Evolutionary conservation across 371 early-diverging fungal species (phyloP).

Genomic region (Rhizopus microsporus): DNA sequence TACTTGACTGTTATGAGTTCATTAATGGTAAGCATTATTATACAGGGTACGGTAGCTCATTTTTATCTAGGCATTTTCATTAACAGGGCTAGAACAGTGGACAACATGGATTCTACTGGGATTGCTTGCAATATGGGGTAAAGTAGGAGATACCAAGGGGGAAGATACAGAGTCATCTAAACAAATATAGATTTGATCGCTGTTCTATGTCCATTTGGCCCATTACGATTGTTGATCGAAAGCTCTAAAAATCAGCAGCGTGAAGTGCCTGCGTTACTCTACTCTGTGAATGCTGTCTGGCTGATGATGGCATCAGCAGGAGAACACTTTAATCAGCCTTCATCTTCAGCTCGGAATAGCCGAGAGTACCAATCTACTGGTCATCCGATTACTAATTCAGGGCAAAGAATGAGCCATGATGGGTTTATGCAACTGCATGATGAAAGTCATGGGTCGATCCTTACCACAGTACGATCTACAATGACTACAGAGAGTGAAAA

Average conservation of each 20-base stretch:
- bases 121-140: conserved; percentile 84
- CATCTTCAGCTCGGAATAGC: too few relatives aligned
- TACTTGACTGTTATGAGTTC: conserved; percentile 83
- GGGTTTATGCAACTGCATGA: conserved; percentile 32
- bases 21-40: conserved; percentile 62
- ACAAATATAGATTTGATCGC: conserved; percentile 73
- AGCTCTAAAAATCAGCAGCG: conserved; percentile 70
- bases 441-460: conserved; percentile 14
- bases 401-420: conserved; percentile 20
- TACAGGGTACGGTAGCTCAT: background rate
- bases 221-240: conserved; percentile 80
- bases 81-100: conserved; percentile 73
- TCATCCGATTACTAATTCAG: background rate
- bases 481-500: background rate
- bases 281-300: conserved; percentile 77
- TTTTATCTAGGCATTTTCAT: conserved; percentile 61
- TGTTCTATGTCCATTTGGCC: conserved; percentile 90
- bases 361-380: background rate
- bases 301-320: conserved; percentile 71
- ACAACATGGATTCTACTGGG: conserved; percentile 87
- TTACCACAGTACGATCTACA: background rate
- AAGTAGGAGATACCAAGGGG: conserved; percentile 2
- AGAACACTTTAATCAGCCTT: conserved; percentile 17
- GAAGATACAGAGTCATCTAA: background rate
- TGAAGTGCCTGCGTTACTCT: conserved; percentile 82